Evolutionary conservation across 2,329 filamentous ascomycete species (phyloP), one percentile per base, ranked within the genome.

Genomic region (Cercospora sesami): DNA sequence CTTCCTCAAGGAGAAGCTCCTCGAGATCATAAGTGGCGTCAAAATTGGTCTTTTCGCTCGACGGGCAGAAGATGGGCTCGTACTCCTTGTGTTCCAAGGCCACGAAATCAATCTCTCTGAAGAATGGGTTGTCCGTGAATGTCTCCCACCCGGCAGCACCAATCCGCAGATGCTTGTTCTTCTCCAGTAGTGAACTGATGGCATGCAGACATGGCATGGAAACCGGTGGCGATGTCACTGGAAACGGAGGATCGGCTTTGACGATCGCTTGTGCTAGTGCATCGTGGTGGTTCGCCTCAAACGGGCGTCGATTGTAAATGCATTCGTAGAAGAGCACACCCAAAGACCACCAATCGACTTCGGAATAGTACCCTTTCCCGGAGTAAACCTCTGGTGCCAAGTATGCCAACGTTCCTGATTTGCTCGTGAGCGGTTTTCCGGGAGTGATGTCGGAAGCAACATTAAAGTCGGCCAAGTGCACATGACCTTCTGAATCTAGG

Each of bases 291-390:
- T 90, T 92, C 63, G 93, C 94, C 77, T 97, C 93, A 73, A 98
- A 99, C 23, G 95, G 95, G 75, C 95, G 88, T 92, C 96, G 98
- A 83, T 96, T 97, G 83, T 98, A 99, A 72, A 99, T 97, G 85
- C 95, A 98, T 80, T 99, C 95, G 80, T 97, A 99, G 80, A 98
- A 98, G n/a, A 96, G 86, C 57, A 99, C 95, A 60, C 95, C 95
- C 23, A 99, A 82, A 5, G 95, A 98, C 95, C 95, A 99, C 95
- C 95, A 99, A 79, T 99, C 95, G 51, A 95, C 94, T 74, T 95
- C 92, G 58, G 89, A 89, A 68, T 91, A 90, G 77, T 99, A 99
- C 45, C 95, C 95, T 69, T 89, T 90, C 60, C 94, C 94, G 72
- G 90, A 87, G 76, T 98, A 99, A 2, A 98, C 95, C 79, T 99